Evolutionary conservation across 116 monocot species (phyloP), one percentile per base, ranked within the genome.

Genomic region (Dioscorea cayenensis): DNA sequence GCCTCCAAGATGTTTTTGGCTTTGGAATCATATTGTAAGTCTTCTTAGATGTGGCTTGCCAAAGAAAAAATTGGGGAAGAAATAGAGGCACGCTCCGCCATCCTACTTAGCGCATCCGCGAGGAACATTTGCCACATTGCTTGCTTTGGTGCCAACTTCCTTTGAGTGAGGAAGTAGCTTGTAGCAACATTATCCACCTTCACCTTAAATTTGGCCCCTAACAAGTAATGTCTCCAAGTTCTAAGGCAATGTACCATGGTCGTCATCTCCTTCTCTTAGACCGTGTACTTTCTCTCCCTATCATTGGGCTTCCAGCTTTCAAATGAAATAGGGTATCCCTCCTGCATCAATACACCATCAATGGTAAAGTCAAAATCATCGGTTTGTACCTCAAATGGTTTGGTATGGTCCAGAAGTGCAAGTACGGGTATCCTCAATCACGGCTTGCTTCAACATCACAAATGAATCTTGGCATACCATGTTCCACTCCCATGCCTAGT

Each of bases 91-190:
- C 49, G 43, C 4, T 36, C 43, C 0, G 38, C 38, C n/a, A 5
- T 36, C 4, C 32, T 32, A 32, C 4, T 32, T 32, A 4, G 32
- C 4, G 32, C 32, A 32, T 32, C 32, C 32, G 2, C 67, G 1
- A 67, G 38, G 20, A 67, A 67, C 19, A 48, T 36, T 48, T 67
- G 38, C 67, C 67, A 67, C 12, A 48, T 3, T n/a, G 67, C 48
- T 67, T 67, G 67, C 21, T 67, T 67, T 3, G 48, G 67, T 5
- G 0, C 20, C 1, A 67, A 18, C 38, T 67, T 67, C 37, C 36
- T 67, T 12, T 67, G 67, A 14, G 38, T 38, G 11, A 48, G 19
- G 67, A 67, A 67, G 32, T 32, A 32, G 4, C 20, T 67, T 9
- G 43, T 43, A 6, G 8, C 6, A 7, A 43, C 6, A 12, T 43